phyloP scores from a whole-genome alignment of 2,329 filamentous ascomycete species.

The Ceratocystis papillata region DNA sequence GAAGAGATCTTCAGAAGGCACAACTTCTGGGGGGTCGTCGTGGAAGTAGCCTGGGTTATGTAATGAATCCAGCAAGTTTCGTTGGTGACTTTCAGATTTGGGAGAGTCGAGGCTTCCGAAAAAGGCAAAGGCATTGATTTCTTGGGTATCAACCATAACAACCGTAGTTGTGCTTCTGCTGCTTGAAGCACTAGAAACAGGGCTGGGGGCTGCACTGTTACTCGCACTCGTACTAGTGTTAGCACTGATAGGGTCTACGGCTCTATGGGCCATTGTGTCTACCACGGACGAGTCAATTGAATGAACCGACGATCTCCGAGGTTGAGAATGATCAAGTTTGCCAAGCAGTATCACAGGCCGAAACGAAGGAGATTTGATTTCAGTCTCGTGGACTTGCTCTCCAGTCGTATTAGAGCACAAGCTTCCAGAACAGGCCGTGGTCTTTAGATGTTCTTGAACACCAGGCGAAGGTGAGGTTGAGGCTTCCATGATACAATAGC shows the following conservation, averaged over 20 bases:
- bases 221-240: background rate
- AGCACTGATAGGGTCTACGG: background rate
- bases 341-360: background rate
- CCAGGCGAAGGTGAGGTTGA: background rate
- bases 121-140: background rate
- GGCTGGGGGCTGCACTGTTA: background rate
- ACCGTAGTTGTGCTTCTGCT: background rate
- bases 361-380: background rate
- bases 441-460: background rate
- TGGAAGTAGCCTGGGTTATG: background rate
- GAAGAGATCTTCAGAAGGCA: slow-evolving; percentile 9
- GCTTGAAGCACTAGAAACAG: background rate
- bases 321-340: background rate
- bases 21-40: slow-evolving; percentile 21
- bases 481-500: background rate
- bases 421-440: background rate
- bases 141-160: background rate
- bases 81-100: background rate
- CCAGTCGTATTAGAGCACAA: background rate
- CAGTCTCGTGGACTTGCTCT: background rate
- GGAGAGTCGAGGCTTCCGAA: background rate
- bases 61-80: background rate
- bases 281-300: background rate
- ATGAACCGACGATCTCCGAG: background rate
- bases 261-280: background rate